These are phyloP conservation scores for Urostyla sp. DNA, from an alignment of 73 alveolate species.

Conservation along the genomic window DNA sequence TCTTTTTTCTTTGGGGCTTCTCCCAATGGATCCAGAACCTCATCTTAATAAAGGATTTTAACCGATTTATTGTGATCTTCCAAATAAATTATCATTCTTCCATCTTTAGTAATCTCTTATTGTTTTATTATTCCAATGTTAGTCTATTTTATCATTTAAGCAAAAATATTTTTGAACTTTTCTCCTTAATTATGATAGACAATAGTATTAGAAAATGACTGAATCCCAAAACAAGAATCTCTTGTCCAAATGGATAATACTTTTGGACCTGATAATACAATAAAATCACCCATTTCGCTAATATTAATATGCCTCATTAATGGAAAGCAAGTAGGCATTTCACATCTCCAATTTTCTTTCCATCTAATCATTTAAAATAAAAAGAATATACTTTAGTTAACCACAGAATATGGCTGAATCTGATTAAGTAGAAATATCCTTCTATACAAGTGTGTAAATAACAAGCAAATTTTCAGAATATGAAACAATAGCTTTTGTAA, in stretches of 20 bases:
- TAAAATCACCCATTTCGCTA: conserved; percentile 67
- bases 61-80: conserved; percentile 5
- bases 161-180: neutral
- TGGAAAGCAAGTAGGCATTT: too few species aligned
- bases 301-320: conserved; percentile 33
- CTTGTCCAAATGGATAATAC: conserved; percentile 62
- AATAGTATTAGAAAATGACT: neutral
- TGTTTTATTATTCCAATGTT: neutral
- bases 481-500: conserved; percentile 54
- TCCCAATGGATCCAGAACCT: neutral
- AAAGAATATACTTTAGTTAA: conserved; percentile 15
- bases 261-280: conserved; percentile 57
- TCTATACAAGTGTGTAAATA: conserved; percentile 29
- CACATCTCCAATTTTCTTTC: conserved; percentile 65
- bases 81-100: conserved; percentile 20
- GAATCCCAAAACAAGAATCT: too few species aligned
- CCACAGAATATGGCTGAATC: conserved; percentile 55
- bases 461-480: conserved; percentile 39
- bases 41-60: conserved; percentile 21
- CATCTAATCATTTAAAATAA: conserved; percentile 11
- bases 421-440: conserved; percentile 22
- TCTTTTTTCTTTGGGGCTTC: conserved; percentile 8
- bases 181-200: conserved; percentile 3
- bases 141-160: neutral
- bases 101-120: conserved; percentile 49